These are phyloP conservation scores for Berberis vulgaris DNA, from an alignment of 164 flowering plant genomes.

Conservation along the genomic window DNA sequence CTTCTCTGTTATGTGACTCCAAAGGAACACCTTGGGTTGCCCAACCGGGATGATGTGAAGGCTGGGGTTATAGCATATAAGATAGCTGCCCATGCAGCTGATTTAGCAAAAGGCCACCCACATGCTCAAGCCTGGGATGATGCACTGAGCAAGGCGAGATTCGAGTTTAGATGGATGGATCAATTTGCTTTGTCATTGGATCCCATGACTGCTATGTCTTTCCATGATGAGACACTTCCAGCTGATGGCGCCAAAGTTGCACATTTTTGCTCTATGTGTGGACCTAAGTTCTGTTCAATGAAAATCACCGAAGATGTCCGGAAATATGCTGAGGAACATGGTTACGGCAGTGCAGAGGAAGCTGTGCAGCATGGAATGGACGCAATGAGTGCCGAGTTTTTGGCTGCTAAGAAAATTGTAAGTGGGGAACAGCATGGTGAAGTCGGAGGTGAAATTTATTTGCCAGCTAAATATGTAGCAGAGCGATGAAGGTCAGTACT, in stretches of 20 bases:
- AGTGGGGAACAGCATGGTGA: conserved; percentile 99
- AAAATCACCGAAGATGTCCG: conserved; percentile 98
- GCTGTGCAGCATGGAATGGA: conserved; percentile 88
- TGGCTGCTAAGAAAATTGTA: conserved; percentile 82
- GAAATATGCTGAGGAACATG: conserved; percentile 96
- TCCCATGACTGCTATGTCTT: conserved; percentile 96
- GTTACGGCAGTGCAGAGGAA: conserved; percentile 92
- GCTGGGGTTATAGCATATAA: conserved; percentile 97
- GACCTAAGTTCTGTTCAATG: conserved; percentile 99
- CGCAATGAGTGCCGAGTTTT: conserved; percentile 92
- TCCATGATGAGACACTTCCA: conserved; percentile 96
- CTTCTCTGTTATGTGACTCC: conserved; percentile 99
- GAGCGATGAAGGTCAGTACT: conserved; percentile 41
- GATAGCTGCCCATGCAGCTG: conserved; percentile 99
- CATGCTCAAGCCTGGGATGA: conserved; percentile 98
- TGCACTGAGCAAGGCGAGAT: conserved; percentile 97
- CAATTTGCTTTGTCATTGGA: conserved; percentile 95
- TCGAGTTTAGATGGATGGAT: conserved; percentile 98
- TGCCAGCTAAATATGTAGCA: conserved; percentile 49
- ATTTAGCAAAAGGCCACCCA: conserved; percentile 89
- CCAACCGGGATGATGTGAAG: conserved; percentile 96
- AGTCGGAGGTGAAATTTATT: conserved; percentile 89
- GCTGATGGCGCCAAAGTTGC: conserved; percentile 98
- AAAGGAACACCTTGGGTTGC: conserved; percentile 97
- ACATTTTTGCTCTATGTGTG: conserved; percentile 99